A percentile compares a stretch with the other conserved stretches of the same genome.
Evolutionary conservation across 805 yeast genomes (phyloP).

Genomic region (Ogataea philodendri): DNA sequence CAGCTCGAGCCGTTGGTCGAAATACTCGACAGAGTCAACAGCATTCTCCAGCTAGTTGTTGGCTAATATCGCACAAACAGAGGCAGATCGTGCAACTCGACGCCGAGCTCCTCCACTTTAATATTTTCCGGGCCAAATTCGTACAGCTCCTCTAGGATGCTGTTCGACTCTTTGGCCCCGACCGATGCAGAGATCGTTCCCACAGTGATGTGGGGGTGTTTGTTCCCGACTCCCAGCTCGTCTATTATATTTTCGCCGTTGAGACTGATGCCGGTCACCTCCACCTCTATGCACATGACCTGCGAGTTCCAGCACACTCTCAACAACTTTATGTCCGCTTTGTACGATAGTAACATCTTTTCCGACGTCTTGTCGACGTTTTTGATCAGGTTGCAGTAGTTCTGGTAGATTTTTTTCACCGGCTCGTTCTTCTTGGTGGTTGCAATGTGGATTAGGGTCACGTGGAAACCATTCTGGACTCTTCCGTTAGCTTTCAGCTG

Average conservation of each 20-base stretch:
- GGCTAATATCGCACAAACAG: slow-evolving; percentile 21
- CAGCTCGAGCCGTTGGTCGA: slow-evolving; percentile 18
- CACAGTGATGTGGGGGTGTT: slow-evolving; percentile 67
- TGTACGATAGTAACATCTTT: slow-evolving; percentile 14
- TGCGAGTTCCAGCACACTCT: slow-evolving; percentile 49
- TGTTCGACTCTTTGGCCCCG: slow-evolving; percentile 54
- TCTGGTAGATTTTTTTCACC: slow-evolving; percentile 19
- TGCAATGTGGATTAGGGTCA: slow-evolving; percentile 57
- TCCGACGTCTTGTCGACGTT: slow-evolving; percentile 7
- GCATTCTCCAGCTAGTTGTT: slow-evolving; percentile 17
- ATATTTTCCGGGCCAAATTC: slow-evolving; percentile 18
- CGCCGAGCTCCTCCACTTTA: slow-evolving; percentile 13
- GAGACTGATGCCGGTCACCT: slow-evolving; percentile 23
- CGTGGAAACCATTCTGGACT: slow-evolving; percentile 58
- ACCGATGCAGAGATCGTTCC: slow-evolving; percentile 51
- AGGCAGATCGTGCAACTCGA: slow-evolving; percentile 16
- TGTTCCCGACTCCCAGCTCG: slow-evolving; percentile 36
- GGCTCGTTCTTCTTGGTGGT: slow-evolving; percentile 18
- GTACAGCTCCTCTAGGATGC: slow-evolving; percentile 27
- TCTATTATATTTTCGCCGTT: slow-evolving; percentile 14
- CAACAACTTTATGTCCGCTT: slow-evolving; percentile 41
- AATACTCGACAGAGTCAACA: slow-evolving; percentile 20
- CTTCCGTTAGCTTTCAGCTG: slow-evolving; percentile 33
- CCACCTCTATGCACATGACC: slow-evolving; percentile 55
- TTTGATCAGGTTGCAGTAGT: slow-evolving; percentile 17